Evolutionary conservation across 108 stramenopile genomes (phyloP).

Genomic region (Fistulifera pelliculosa): DNA sequence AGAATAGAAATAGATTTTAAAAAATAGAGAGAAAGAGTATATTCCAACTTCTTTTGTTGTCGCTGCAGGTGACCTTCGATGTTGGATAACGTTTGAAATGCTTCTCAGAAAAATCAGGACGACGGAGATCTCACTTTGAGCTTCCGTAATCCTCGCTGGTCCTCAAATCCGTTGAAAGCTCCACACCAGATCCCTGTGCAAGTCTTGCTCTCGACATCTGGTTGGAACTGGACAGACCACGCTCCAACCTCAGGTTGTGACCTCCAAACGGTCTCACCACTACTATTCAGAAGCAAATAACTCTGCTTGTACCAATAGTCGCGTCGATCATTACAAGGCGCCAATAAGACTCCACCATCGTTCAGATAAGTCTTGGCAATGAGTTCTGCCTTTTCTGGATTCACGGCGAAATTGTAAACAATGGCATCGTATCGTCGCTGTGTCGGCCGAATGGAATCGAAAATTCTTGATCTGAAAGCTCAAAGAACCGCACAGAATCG

Average conservation of each 20-base stretch:
- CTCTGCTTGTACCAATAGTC: constrained; percentile 85
- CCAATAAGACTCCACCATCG: constrained; percentile 48
- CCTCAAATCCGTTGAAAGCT: constrained; percentile 72
- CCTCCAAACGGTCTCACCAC: constrained; percentile 43
- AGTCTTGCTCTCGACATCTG: constrained; percentile 79
- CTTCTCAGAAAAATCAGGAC: too few relatives aligned
- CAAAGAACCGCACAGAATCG: constrained; percentile 46
- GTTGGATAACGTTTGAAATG: too few relatives aligned
- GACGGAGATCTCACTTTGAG: neutral
- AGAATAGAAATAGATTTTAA: too few relatives aligned
- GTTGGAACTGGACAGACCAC: constrained; percentile 86
- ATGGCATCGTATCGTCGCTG: constrained; percentile 18
- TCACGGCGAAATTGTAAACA: constrained; percentile 80
- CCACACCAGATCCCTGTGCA: constrained; percentile 85
- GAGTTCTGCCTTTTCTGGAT: constrained; percentile 53
- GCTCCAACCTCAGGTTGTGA: constrained; percentile 67
- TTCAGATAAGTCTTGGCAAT: constrained; percentile 51
- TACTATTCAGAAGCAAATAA: constrained; percentile 44
- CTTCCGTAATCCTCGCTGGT: neutral
- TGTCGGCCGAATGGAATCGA: constrained; percentile 11
- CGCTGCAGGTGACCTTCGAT: too few relatives aligned
- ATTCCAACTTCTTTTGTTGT: too few relatives aligned
- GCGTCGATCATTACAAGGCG: constrained; percentile 62
- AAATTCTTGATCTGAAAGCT: constrained; percentile 74
- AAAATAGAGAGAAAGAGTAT: too few relatives aligned